These are phyloP conservation scores for Scedosporium apiospermum DNA, from an alignment of 2,329 filamentous ascomycete species.

Conservation along the genomic window DNA sequence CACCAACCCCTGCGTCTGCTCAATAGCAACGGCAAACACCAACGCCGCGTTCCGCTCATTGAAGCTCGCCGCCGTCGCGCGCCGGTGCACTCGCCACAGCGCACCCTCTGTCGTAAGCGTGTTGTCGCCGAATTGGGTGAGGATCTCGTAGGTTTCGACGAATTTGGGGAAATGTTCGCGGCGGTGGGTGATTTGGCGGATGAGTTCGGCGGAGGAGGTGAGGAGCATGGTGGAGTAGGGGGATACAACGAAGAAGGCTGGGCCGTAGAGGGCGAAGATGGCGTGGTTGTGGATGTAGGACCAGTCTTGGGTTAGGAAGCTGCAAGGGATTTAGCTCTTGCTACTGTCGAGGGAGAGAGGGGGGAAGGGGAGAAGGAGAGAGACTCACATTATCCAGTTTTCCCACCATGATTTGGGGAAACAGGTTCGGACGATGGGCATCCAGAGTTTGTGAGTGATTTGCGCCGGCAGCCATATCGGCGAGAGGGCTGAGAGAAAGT, in stretches of 20 bases:
- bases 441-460: conserved; percentile 41
- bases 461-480: conserved; percentile 47
- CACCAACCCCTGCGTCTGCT: conserved; percentile 54
- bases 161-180: conserved; percentile 58
- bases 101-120: conserved; percentile 61
- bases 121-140: conserved; percentile 54
- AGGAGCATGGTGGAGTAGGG: conserved; percentile 43
- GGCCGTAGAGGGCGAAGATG: conserved; percentile 49
- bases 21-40: conserved; percentile 53
- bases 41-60: conserved; percentile 66
- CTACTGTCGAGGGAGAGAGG: background rate
- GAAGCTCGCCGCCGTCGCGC: conserved; percentile 61
- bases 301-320: conserved; percentile 51
- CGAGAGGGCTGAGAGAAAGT: conserved; percentile 27
- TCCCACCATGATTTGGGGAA: conserved; percentile 48
- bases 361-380: background rate
- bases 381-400: conserved; percentile 48
- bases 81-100: conserved; percentile 64
- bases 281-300: conserved; percentile 44
- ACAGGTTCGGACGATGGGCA: conserved; percentile 39
- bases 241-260: conserved; percentile 56
- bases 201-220: conserved; percentile 54
- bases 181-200: conserved; percentile 54
- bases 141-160: conserved; percentile 23
- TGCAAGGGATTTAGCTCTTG: conserved; percentile 15